Evolutionary conservation across 345 rosid genomes (phyloP), one percentile per base, ranked within the genome.

Genomic region (Streptanthus diversifolius): DNA sequence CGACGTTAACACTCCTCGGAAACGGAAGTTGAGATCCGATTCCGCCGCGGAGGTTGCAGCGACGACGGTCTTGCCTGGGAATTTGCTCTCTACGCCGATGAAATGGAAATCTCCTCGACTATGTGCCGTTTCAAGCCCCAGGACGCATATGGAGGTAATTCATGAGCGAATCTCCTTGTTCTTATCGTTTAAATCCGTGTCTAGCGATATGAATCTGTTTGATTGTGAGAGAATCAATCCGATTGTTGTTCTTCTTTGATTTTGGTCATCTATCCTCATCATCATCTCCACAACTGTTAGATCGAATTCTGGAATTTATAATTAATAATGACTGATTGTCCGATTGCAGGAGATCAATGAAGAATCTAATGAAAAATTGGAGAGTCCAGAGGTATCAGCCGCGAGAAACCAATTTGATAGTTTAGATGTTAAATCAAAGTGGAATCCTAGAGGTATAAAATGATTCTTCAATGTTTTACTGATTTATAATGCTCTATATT

Each of bases 401-500:
- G 82, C 66, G 40, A 66, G 76, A 71, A 61, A 54, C 21, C 56
- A 79, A 45, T 68, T 68, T 3, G 64, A 72, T 62, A 55, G 72
- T 71, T 71, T 77, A 15, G 41, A 57, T 2, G 68, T 62, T 7
- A 78, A 84, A 53, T 66, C 63, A 14, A 74, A 71, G 35, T 93
- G 96, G 93, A 80, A 86, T 62, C 97, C 90, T 1, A 85, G 43
- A 83, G 97, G 98, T 76, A 80, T 62, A 67, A 10, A 56, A 19
- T 35, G 30, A 4, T 25, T 61, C 7, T 51, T 39, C 6, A 49
- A 8, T 37, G 22, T 15, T 59, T 9, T 8, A 11, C 30, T 33
- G 64, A 30, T 15, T 64, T 25, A 6, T 13, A 18, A 47, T 4
- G 18, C 18, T 59, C 6, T 45, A 8, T 4, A n/a, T 9, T 25